phyloP scores from a whole-genome alignment of 257 asterid species.

The Primulina huaijiensis region DNA sequence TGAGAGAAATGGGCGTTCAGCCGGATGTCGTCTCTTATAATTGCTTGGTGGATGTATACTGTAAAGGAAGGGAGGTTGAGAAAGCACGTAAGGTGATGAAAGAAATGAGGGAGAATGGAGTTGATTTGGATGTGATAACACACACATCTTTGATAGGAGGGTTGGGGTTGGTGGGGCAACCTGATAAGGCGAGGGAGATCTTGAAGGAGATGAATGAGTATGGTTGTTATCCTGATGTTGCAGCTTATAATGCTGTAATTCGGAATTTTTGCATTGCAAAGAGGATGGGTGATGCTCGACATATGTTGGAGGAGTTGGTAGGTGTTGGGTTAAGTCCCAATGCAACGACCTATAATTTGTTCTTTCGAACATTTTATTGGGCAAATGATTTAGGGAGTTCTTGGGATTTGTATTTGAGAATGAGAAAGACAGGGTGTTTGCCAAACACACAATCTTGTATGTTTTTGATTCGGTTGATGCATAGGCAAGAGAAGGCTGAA shows the following conservation, averaged over 20 bases:
- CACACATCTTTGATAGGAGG: conserved; percentile 87
- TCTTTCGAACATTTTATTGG: conserved; percentile 70
- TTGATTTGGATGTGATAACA: conserved; percentile 75
- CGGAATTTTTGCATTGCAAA: conserved; percentile 86
- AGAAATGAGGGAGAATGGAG: conserved; percentile 68
- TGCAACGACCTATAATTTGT: conserved; percentile 80
- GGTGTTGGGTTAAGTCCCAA: conserved; percentile 69
- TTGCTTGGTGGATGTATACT: conserved; percentile 82
- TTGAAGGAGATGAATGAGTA: conserved; percentile 91
- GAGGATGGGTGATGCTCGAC: conserved; percentile 60
- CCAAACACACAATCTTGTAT: conserved; percentile 85
- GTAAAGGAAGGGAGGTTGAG: conserved; percentile 72
- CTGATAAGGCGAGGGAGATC: conserved; percentile 78
- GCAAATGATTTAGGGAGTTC: conserved; percentile 56
- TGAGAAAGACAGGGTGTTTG: conserved; percentile 65
- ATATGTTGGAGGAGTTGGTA: conserved; percentile 74
- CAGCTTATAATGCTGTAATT: conserved; percentile 83
- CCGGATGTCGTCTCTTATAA: conserved; percentile 84
- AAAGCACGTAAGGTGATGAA: conserved; percentile 54
- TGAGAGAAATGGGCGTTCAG: conserved; percentile 64
- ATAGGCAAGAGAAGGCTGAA: conserved; percentile 67
- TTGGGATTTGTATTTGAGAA: conserved; percentile 71
- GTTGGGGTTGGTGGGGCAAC: conserved; percentile 80
- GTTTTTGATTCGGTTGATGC: conserved; percentile 73
- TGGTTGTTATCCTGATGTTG: conserved; percentile 82